Percentiles rank a stretch among this genome's conserved stretches.
These are phyloP conservation scores for Allomyces macrogynus DNA, from an alignment of 192 early-diverging fungal species.

Conservation along the genomic window DNA sequence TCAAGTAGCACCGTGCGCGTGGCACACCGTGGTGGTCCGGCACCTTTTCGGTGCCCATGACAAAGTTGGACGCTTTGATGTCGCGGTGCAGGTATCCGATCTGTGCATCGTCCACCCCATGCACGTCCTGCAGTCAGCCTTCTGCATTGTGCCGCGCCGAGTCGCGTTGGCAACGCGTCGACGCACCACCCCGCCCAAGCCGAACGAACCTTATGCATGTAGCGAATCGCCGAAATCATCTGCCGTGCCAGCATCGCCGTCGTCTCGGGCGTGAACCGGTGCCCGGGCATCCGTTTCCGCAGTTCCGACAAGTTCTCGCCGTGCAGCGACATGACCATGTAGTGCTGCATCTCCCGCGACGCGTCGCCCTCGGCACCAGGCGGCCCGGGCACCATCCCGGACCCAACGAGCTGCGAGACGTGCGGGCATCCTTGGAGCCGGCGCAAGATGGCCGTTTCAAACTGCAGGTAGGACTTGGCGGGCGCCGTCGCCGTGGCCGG, in stretches of 20 bases:
- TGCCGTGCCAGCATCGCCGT: conserved; percentile 21
- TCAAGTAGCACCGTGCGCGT: conserved; percentile 17
- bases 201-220: conserved; percentile 13
- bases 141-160: too few relatives aligned
- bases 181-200: too few relatives aligned
- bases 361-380: too few relatives aligned
- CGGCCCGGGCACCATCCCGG: too few relatives aligned
- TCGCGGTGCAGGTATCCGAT: conserved; percentile 30
- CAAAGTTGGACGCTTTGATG: conserved; percentile 22
- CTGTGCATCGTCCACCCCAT: too few relatives aligned
- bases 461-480: conserved; percentile 24
- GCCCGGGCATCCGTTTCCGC: conserved; percentile 10
- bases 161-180: too few relatives aligned
- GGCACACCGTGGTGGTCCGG: background rate
- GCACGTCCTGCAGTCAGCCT: too few relatives aligned
- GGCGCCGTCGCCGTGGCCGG: too few relatives aligned
- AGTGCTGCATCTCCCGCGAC: conserved; percentile 16
- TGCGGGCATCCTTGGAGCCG: too few relatives aligned
- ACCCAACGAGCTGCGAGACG: too few relatives aligned
- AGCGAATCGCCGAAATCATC: conserved; percentile 25
- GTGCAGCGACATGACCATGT: conserved; percentile 34
- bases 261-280: conserved; percentile 16
- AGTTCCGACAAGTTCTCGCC: conserved; percentile 31
- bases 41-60: background rate
- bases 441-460: conserved; percentile 23